These are phyloP conservation scores for Pisolithus orientalis DNA, from an alignment of 768 basidiomycete species.

Conservation along the genomic window DNA sequence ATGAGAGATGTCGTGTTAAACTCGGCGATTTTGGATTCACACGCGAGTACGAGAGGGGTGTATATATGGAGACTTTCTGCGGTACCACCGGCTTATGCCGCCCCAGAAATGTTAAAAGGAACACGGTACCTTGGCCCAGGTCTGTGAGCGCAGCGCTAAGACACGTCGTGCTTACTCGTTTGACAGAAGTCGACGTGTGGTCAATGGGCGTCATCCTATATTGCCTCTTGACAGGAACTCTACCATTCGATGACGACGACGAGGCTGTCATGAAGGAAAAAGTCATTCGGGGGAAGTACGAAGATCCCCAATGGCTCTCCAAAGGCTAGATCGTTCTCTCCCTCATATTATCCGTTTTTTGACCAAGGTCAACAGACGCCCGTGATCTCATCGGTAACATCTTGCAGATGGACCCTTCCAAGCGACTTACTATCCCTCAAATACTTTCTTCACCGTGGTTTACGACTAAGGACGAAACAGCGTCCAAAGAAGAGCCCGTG, in stretches of 20 bases:
- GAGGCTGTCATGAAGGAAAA: constrained; percentile 76
- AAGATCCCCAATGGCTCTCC: constrained; percentile 91
- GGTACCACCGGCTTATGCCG: constrained; percentile 93
- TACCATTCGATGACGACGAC: constrained; percentile 90
- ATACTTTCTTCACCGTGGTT: constrained; percentile 91
- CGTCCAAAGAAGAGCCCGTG: constrained; percentile 16
- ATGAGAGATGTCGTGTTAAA: constrained; percentile 87
- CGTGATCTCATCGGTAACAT: constrained; percentile 76
- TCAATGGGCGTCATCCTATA: constrained; percentile 91
- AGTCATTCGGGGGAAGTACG: constrained; percentile 81
- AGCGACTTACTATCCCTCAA: constrained; percentile 75
- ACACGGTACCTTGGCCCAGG: constrained; percentile 89
- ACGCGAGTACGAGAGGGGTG: constrained; percentile 76
- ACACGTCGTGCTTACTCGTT: constrained; percentile 7
- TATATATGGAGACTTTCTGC: constrained; percentile 87
- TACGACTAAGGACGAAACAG: constrained; percentile 25
- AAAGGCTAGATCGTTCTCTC: constrained; percentile 45
- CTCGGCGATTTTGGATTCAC: constrained; percentile 95
- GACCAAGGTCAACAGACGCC: constrained; percentile 50
- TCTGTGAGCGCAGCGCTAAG: constrained; percentile 26
- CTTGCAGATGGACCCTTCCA: constrained; percentile 67
- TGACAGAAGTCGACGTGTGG: constrained; percentile 89
- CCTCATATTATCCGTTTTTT: background rate
- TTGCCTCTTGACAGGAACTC: constrained; percentile 79
- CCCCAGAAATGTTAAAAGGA: constrained; percentile 87